These are phyloP conservation scores for Curvularia eragrostidis DNA, from an alignment of 2,329 filamentous ascomycete species.

Conservation along the genomic window DNA sequence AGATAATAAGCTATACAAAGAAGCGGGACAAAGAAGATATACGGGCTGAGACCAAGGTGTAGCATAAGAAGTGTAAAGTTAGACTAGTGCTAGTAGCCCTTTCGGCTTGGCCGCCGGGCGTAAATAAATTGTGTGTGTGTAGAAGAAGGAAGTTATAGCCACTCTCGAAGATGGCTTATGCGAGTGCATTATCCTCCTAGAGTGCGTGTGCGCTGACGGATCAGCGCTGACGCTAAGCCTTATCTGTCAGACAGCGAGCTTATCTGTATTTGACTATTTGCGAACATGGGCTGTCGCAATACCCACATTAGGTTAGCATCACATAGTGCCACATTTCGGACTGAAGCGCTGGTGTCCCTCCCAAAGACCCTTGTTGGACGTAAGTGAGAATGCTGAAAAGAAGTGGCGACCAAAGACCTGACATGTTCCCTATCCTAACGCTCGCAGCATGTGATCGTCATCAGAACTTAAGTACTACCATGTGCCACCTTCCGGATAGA, in stretches of 20 bases:
- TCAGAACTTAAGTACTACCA: not conserved
- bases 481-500: conserved; percentile 1
- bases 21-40: too few species aligned
- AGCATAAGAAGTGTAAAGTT: too few species aligned
- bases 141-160: not conserved
- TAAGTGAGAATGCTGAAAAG: not conserved
- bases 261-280: conserved; percentile 2
- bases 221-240: not conserved
- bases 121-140: too few species aligned
- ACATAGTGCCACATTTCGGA: not conserved
- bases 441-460: not conserved
- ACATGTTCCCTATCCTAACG: not conserved
- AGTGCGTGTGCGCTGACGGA: not conserved
- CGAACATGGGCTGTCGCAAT: not conserved
- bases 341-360: not conserved
- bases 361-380: not conserved
- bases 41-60: too few species aligned
- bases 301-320: not conserved
- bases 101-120: too few species aligned
- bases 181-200: not conserved
- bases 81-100: too few species aligned
- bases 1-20: too few species aligned
- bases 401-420: not conserved
- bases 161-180: not conserved
- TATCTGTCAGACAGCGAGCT: conserved; percentile 3